Evolutionary conservation across 441 rosid genomes (phyloP).

Genomic region (Eruca vesicaria): DNA sequence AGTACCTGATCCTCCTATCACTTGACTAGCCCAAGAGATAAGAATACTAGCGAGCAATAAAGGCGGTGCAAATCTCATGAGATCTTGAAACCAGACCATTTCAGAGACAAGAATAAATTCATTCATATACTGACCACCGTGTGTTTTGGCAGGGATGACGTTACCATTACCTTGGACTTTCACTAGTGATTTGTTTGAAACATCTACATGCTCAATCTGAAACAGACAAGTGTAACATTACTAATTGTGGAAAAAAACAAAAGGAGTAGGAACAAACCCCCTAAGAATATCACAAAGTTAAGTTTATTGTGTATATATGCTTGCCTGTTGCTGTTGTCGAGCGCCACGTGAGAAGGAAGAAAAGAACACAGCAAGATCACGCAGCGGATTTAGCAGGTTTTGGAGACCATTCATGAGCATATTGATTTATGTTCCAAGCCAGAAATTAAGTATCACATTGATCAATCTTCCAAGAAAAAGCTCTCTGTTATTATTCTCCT

Average conservation of each 20-base stretch:
- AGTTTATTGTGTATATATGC: background rate
- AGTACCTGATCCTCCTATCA: slow-evolving; percentile 57
- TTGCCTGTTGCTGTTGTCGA: slow-evolving; percentile 38
- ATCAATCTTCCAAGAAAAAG: background rate
- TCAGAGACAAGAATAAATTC: slow-evolving; percentile 62
- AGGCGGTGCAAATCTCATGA: background rate
- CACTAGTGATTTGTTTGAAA: slow-evolving; percentile 61
- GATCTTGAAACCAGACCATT: slow-evolving; percentile 59
- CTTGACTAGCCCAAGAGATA: slow-evolving; percentile 41
- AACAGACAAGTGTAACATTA: slow-evolving; percentile 9
- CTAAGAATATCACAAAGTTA: background rate
- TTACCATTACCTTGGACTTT: slow-evolving; percentile 46
- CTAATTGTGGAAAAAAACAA: background rate
- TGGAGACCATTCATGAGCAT: slow-evolving; percentile 48
- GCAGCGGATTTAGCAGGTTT: slow-evolving; percentile 46
- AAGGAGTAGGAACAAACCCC: too few species aligned
- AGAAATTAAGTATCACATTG: background rate
- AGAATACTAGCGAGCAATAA: background rate
- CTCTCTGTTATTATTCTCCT: too few species aligned
- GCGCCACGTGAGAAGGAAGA: slow-evolving; percentile 35
- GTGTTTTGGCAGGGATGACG: slow-evolving; percentile 32
- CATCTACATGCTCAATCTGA: slow-evolving; percentile 72
- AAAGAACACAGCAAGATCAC: slow-evolving; percentile 52
- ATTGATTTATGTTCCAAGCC: background rate
- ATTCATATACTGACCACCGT: slow-evolving; percentile 47